Evolutionary conservation across 257 asterid species (phyloP), one percentile per base, ranked within the genome.

Genomic region (Solanum acaule): DNA sequence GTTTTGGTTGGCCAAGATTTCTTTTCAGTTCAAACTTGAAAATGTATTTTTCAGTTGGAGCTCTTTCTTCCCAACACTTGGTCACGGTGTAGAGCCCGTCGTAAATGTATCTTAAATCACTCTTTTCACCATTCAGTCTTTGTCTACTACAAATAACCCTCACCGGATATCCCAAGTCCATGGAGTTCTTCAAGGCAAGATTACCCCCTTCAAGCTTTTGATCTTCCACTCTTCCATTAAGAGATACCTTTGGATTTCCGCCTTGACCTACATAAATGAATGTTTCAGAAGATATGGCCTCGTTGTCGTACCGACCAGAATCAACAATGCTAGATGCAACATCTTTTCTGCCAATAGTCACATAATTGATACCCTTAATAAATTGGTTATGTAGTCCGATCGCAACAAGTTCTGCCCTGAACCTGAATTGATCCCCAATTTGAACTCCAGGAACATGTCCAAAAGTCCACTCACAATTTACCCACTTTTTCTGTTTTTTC

Each of bases 21-120:
- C 97, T 90, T 3, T 77, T 70, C 84, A 92, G 68, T 83, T 94
- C 92, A 82, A 93, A 94, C 88, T 86, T 93, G 89, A 78, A 92
- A 40, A 86, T 88, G 35, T 88, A 11, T 65, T 90, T 91, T n/a
- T 89, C 89, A 10, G 86, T 33, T 18, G 10, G 11, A 56, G 37
- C 90, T 87, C 79, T 92, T 87, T 91, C 94, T 7, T 52, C 61
- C 90, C 88, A 89, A 72, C 29, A 90, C 15, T 63, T 90, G 0
- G 18, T 86, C 75, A 93, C 93, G 0, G 13, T 7, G 38, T 91
- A 94, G 23, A 94, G 87, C 68, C 97, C 97, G 29, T 91, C 90
- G 75, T 92, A 93, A 16, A 86, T 27, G 85, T 40, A 65, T 23
- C 22, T n/a, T 8, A 46, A 0, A 33, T 83, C 72, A 49, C 42